Evolutionary conservation across 148 eudicot species (phyloP), one percentile per base, ranked within the genome.

Genomic region (Rhododendron kiyosumense): DNA sequence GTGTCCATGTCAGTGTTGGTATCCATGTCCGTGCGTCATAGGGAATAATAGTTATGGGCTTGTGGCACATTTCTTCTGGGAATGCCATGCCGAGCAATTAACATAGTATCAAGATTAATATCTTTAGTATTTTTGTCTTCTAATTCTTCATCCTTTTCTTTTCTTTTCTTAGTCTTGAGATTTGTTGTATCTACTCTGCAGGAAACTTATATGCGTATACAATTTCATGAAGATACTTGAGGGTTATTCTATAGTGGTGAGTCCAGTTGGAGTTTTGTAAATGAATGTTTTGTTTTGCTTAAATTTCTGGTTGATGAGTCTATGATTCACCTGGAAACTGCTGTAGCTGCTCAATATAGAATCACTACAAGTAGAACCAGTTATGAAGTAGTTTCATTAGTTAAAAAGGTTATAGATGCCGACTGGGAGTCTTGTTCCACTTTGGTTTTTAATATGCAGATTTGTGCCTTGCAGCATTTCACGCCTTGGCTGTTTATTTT

Each of bases 121-220:
- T 30, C 22, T 20, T 67, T 10, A 3, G 8, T 15, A 69, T 38
- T 48, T 46, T 80, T 34, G 34, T 15, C 14, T 76, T 49, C 12
- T 32, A 45, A 36, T 79, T 67, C 63, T 82, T 41, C 48, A 17
- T 81, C 43, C 9, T 5, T 65, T 51, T 52, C 9, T 5, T 65
- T 51, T 17, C 0, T 78, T 61, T 81, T 13, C 3, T 77, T 69
- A 14, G 2, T 32, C 51, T 84, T 36, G 79, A 49, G 17, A 41
- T 28, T n/a, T 26, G 79, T 84, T 52, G 2, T 75, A 32, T 48
- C 48, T 90, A 22, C 82, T 89, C 78, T 90, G 89, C 97, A 94
- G 98, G 94, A 87, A 88, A 85, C 86, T 89, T 96, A 75, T 94
- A 89, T 89, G 95, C 93, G 6, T 95, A 96, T 91, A 90, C 94